These are phyloP conservation scores for Pseudofabraea citricarpa DNA, from an alignment of 2,329 filamentous ascomycete genomes.

Conservation along the genomic window DNA sequence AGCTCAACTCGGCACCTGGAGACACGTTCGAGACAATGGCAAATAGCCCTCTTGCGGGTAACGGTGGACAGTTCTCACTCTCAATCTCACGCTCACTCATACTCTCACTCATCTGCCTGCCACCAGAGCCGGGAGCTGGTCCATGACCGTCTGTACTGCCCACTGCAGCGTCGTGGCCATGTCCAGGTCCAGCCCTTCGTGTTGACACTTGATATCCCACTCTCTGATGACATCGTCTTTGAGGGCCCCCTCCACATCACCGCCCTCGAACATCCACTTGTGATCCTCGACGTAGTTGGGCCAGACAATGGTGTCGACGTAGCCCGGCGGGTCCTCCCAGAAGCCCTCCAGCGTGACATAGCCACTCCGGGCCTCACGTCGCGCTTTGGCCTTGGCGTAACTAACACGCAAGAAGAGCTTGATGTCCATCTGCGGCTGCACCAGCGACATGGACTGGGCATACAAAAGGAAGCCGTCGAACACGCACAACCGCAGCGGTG, in stretches of 20 bases:
- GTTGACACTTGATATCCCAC: constrained; percentile 45
- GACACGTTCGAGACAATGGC: no score
- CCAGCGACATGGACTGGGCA: constrained; percentile 43
- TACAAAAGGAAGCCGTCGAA: constrained; percentile 90
- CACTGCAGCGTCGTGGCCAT: constrained; percentile 62
- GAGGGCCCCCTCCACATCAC: constrained; percentile 55
- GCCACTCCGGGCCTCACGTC: constrained; percentile 64
- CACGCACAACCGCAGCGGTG: constrained; percentile 51
- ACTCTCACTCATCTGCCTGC: not conserved
- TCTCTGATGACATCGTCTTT: constrained; percentile 39
- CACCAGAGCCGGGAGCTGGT: constrained; percentile 20
- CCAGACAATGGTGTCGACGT: constrained; percentile 94
- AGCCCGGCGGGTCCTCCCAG: constrained; percentile 91
- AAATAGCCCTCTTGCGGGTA: no score
- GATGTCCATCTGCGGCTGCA: constrained; percentile 63
- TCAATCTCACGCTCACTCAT: no score
- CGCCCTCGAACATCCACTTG: constrained; percentile 69
- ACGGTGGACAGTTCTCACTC: no score
- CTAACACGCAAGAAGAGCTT: constrained; percentile 73
- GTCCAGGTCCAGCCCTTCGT: constrained; percentile 43
- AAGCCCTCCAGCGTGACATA: constrained; percentile 86
- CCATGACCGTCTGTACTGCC: constrained; percentile 61
- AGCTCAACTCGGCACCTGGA: no score
- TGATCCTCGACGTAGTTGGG: constrained; percentile 86
- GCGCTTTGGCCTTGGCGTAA: constrained; percentile 56